These are phyloP conservation scores for Oleoguttula mirabilis DNA, from an alignment of 495 filamentous ascomycete species.

Conservation along the genomic window DNA sequence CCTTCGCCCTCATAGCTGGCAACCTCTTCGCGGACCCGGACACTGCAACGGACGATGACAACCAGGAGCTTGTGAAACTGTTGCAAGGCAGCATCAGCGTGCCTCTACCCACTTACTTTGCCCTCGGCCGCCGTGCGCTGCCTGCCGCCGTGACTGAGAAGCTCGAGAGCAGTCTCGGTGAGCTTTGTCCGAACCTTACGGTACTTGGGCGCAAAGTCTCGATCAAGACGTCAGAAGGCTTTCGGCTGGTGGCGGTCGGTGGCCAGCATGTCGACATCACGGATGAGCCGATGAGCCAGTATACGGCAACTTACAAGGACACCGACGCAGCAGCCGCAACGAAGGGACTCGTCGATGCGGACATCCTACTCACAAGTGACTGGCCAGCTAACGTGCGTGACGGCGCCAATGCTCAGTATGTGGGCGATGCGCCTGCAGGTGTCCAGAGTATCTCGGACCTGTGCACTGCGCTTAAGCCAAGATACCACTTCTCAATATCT, in stretches of 20 bases:
- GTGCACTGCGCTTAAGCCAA: conserved; percentile 60
- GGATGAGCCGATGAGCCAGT: conserved; percentile 48
- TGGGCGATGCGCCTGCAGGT: conserved; percentile 32
- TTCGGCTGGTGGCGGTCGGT: conserved; percentile 71
- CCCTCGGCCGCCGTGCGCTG: conserved; percentile 54
- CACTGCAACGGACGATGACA: conserved; percentile 32
- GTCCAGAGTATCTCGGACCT: conserved; percentile 58
- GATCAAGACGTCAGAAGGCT: conserved; percentile 79
- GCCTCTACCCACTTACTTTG: conserved; percentile 78
- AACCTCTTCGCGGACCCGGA: conserved; percentile 52
- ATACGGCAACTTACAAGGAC: conserved; percentile 55
- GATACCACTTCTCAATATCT: conserved; percentile 75
- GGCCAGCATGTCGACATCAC: conserved; percentile 45
- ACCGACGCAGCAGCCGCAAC: conserved; percentile 59
- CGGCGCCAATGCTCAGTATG: conserved; percentile 44
- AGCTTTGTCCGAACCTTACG: conserved; percentile 77
- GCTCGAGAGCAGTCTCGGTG: conserved; percentile 60
- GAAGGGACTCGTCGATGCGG: conserved; percentile 58
- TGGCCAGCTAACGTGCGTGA: conserved; percentile 67
- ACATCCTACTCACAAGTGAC: conserved; percentile 72
- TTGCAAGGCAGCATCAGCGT: conserved; percentile 58
- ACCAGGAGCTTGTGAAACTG: conserved; percentile 49
- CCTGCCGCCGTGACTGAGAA: conserved; percentile 56
- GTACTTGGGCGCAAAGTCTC: conserved; percentile 74
- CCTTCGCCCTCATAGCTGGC: conserved; percentile 70